These are phyloP conservation scores for Auricularia cornea DNA, from an alignment of 768 basidiomycete species.

Conservation along the genomic window DNA sequence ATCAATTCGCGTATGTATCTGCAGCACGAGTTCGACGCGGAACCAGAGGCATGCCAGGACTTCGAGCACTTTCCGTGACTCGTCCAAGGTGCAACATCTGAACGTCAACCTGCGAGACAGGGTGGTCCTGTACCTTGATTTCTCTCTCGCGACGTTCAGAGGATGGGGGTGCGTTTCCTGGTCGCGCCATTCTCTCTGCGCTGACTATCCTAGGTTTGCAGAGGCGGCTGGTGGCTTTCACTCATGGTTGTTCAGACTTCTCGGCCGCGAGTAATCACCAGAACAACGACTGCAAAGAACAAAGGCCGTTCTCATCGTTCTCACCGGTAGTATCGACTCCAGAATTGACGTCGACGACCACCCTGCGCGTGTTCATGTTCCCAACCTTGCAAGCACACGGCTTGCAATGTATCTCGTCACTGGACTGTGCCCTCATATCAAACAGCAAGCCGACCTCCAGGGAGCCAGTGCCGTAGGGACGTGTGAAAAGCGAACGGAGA, in stretches of 20 bases:
- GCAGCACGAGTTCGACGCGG: constrained; percentile 33
- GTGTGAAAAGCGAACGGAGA: no score
- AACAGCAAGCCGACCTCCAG: no score
- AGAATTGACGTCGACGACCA: no score
- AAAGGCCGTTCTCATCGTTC: no score
- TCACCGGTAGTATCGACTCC: no score
- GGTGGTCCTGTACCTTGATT: constrained; percentile 75
- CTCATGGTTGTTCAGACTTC: not conserved
- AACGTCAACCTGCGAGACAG: constrained; percentile 50
- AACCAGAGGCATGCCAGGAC: constrained; percentile 31
- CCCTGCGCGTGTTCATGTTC: no score
- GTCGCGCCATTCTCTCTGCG: not conserved
- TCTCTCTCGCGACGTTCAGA: constrained; percentile 76
- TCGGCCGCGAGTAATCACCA: not conserved
- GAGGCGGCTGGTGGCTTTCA: not conserved
- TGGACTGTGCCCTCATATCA: no score
- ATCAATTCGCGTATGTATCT: constrained; percentile 85
- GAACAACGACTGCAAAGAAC: no score
- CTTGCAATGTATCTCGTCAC: no score
- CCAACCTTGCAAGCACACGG: no score
- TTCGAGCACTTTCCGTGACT: constrained; percentile 28
- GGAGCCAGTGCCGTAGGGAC: no score
- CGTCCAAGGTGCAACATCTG: constrained; percentile 23
- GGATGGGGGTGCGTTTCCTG: constrained; percentile 21
- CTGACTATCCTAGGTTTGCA: not conserved